Conservation (phyloP, 495 filamentous ascomycete species). For the Penicillium tannophilum region DNA sequence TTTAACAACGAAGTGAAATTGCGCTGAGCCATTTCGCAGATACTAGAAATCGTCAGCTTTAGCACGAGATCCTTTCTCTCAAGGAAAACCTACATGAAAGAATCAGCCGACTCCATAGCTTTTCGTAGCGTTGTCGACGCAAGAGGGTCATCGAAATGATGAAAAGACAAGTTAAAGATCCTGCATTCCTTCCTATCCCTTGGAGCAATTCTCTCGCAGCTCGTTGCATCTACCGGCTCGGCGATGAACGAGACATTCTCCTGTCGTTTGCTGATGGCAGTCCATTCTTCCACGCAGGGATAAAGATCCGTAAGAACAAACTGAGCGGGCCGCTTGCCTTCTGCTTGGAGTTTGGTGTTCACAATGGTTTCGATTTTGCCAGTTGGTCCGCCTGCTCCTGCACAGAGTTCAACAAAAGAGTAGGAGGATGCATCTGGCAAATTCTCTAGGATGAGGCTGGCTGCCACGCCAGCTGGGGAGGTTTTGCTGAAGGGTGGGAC, state of each 20-base stretch:
- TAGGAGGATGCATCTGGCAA: conserved; percentile 42
- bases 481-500: conserved; percentile 26
- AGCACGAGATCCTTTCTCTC: neutral
- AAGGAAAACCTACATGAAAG: conserved; percentile 54
- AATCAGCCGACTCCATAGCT: conserved; percentile 62
- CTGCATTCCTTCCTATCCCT: conserved; percentile 49
- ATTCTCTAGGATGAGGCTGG: conserved; percentile 27
- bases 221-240: conserved; percentile 61
- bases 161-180: conserved; percentile 73
- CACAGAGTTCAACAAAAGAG: conserved; percentile 72
- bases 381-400: conserved; percentile 71
- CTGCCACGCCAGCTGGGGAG: conserved; percentile 24
- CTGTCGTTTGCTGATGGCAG: conserved; percentile 46
- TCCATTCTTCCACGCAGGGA: conserved; percentile 66
- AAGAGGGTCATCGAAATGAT: conserved; percentile 69
- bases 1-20: neutral
- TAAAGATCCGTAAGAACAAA: conserved; percentile 73
- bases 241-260: conserved; percentile 58
- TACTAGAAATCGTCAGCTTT: conserved; percentile 38
- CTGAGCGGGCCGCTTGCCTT: conserved; percentile 41
- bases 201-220: conserved; percentile 29
- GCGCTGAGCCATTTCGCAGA: conserved; percentile 67
- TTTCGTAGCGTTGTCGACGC: conserved; percentile 61
- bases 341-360: conserved; percentile 44
- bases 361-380: conserved; percentile 60